phyloP scores from a whole-genome alignment of 805 yeast genomes.

The Ogataea allantospora region DNA sequence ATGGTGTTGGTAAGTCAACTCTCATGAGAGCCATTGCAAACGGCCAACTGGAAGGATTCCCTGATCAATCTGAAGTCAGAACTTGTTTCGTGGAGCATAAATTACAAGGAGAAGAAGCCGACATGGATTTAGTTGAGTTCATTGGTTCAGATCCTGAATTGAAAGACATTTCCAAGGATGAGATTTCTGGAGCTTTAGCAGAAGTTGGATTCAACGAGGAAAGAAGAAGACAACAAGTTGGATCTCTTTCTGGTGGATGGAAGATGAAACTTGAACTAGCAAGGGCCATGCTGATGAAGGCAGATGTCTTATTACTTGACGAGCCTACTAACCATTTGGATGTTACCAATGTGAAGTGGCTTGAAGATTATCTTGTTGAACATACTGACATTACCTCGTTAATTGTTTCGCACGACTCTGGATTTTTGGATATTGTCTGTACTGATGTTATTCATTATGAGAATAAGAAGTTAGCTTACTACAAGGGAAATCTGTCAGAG shows the following conservation, averaged over 20 bases:
- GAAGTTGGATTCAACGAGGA: slow-evolving; percentile 91
- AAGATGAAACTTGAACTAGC: slow-evolving; percentile 98
- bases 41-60: slow-evolving; percentile 97
- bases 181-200: slow-evolving; percentile 71
- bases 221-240: slow-evolving; percentile 86
- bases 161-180: slow-evolving; percentile 57
- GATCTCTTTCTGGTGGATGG: slow-evolving; percentile 98
- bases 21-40: slow-evolving; percentile 95
- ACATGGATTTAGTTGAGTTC: slow-evolving; percentile 81
- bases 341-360: slow-evolving; percentile 90
- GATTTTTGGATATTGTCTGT: slow-evolving; percentile 92
- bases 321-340: slow-evolving; percentile 99
- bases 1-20: slow-evolving; percentile 98
- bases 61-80: slow-evolving; percentile 77
- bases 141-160: slow-evolving; percentile 89
- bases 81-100: slow-evolving; percentile 98
- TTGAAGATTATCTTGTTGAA: slow-evolving; percentile 78
- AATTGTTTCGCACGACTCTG: slow-evolving; percentile 97
- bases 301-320: slow-evolving; percentile 89
- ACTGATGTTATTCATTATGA: slow-evolving; percentile 97
- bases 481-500: slow-evolving; percentile 92
- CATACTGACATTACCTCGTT: slow-evolving; percentile 89
- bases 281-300: slow-evolving; percentile 97
- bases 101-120: slow-evolving; percentile 92
- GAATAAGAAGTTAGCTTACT: slow-evolving; percentile 88